Evolutionary conservation across 345 rosid genomes (phyloP), one percentile per base, ranked within the genome.

Genomic region (Brassica juncea): DNA sequence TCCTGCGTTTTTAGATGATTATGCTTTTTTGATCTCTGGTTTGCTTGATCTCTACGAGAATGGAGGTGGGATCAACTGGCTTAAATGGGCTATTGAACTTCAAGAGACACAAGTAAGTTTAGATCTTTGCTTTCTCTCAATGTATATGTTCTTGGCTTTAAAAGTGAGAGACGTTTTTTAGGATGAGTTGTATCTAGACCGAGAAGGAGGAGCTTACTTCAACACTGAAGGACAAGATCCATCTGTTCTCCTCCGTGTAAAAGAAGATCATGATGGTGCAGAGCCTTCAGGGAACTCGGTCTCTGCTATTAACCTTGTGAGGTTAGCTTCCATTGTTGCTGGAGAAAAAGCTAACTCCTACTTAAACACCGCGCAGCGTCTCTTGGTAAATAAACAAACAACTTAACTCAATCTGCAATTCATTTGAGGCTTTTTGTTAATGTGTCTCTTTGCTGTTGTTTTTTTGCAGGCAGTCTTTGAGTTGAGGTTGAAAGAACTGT

Each of bases 231-330:
- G 99, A 57, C 92, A 89, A 82, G 97, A 94, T 71, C 89, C 97
- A 64, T 92, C 97, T 0, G 91, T 94, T 82, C 93, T 94, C 44
- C 91, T 92, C 55, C 90, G 97, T 62, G 94, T 94, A 57, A 94
- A 94, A 89, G 99, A 94, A 80, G 97, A 94, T 74, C 93, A 94
- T 49, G 99, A 94, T 81, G 98, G 99, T 12, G 97, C 97, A 39
- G 99, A 94, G 79, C 97, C 99, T 60, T 94, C 99, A 0, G 99
- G 99, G 47, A 94, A 94, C 84, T 94, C 97, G 0, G 92, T 92
- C 65, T 87, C 99, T 35, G 92, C 89, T 32, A 86, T 92, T 52
- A 94, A 94, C 77, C 97, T 94, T 31, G 82, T 90, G 54, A 87
- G 97, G 79, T 85, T 94, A 81, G 87, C 95, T 60, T 89, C 97